phyloP scores from a whole-genome alignment of 768 basidiomycete species.

The Cytidiella melzeri region DNA sequence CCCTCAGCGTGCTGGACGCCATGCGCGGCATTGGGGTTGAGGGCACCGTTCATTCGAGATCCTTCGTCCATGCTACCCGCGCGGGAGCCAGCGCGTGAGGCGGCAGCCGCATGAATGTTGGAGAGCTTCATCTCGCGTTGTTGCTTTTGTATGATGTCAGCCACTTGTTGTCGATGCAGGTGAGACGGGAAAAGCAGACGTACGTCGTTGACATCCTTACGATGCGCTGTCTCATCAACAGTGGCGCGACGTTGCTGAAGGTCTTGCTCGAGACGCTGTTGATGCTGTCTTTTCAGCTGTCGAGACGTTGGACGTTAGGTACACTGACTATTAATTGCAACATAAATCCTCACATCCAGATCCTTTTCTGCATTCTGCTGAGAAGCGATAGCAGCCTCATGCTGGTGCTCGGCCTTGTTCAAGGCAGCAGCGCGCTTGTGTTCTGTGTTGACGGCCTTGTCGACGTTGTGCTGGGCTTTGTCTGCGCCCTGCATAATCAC shows the following conservation, averaged over 20 bases:
- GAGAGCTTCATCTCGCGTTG: slow-evolving; percentile 19
- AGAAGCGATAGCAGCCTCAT: slow-evolving; percentile 41
- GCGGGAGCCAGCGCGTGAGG: slow-evolving; percentile 13
- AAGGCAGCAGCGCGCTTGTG: slow-evolving; percentile 43
- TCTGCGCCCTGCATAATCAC: slow-evolving; percentile 30
- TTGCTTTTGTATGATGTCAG: slow-evolving; percentile 12
- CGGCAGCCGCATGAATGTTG: slow-evolving; percentile 21
- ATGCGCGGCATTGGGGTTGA: slow-evolving; percentile 5
- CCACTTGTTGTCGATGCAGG: slow-evolving; percentile 1
- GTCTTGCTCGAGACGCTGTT: slow-evolving; percentile 19
- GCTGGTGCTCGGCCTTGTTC: slow-evolving; percentile 46
- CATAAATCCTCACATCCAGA: slow-evolving; percentile 31
- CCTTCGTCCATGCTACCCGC: slow-evolving; percentile 11
- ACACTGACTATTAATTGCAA: neutral
- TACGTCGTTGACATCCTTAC: slow-evolving; percentile 26
- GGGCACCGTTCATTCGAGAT: neutral
- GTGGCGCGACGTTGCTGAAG: slow-evolving; percentile 19
- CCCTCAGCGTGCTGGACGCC: slow-evolving; percentile 3
- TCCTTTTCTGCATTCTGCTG: slow-evolving; percentile 38
- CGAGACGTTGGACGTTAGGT: neutral
- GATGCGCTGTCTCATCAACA: slow-evolving; percentile 21
- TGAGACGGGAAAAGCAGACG: slow-evolving; percentile 5
- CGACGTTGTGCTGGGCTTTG: slow-evolving; percentile 41
- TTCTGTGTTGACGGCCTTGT: slow-evolving; percentile 46
- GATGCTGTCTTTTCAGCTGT: slow-evolving; percentile 24